Conservation (phyloP, 2,329 filamentous ascomycete genomes). For the Pseudopithomyces maydicus region DNA sequence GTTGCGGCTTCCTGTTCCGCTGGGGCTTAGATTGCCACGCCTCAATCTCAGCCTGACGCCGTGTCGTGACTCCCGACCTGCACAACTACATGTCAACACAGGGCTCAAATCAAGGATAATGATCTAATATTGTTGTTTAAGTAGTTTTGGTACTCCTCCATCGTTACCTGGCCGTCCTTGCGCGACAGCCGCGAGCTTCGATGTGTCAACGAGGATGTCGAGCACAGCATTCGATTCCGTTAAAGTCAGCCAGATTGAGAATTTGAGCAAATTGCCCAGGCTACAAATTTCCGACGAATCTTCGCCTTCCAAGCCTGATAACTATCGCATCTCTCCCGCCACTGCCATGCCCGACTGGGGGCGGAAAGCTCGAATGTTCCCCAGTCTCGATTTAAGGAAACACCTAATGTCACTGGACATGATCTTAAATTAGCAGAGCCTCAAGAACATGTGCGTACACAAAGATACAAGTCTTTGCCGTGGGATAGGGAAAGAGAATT, state of each 20-base stretch:
- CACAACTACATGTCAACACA: no score
- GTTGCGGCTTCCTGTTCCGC: background rate
- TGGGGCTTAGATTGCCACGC: background rate
- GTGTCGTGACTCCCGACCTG: background rate
- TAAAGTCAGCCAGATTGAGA: background rate
- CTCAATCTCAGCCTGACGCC: background rate
- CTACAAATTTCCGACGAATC: conserved; percentile 11
- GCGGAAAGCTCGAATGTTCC: background rate
- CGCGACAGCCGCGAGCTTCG: no score
- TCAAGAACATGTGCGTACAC: no score
- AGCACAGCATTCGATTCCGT: background rate
- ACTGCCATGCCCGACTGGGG: background rate
- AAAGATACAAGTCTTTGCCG: no score
- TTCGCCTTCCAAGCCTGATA: conserved; percentile 11
- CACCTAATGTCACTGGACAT: no score
- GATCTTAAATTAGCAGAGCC: no score
- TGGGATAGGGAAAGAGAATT: background rate
- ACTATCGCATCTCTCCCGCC: conserved; percentile 9
- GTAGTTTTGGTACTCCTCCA: no score
- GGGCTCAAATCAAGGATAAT: no score
- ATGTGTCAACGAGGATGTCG: background rate
- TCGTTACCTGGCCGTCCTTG: no score
- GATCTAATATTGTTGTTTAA: no score
- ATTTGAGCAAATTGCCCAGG: background rate
- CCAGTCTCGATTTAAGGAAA: background rate